These are phyloP conservation scores for Pyrenophora tritici-repentis DNA, from an alignment of 2,329 filamentous ascomycete genomes.

Conservation along the genomic window DNA sequence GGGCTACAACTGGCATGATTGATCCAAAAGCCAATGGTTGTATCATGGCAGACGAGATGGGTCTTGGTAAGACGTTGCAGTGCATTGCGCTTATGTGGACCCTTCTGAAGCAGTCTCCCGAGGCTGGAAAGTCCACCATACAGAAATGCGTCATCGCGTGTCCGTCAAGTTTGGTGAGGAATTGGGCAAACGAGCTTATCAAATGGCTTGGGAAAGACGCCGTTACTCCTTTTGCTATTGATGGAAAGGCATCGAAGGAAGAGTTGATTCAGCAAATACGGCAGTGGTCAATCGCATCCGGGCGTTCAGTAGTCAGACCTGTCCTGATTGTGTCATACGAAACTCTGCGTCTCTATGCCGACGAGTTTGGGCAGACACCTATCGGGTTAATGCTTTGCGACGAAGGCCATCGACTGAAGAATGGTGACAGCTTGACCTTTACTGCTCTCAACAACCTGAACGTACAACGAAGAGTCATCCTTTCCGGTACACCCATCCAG, in stretches of 20 bases:
- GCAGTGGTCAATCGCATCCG: slow-evolving; percentile 91
- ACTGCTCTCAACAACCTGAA: slow-evolving; percentile 87
- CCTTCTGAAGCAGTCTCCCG: slow-evolving; percentile 89
- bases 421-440: slow-evolving; percentile 94
- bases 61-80: slow-evolving; percentile 93
- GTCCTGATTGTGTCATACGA: slow-evolving; percentile 99
- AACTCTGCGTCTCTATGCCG: slow-evolving; percentile 86
- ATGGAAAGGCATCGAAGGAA: slow-evolving; percentile 94
- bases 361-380: slow-evolving; percentile 84
- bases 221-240: slow-evolving; percentile 90
- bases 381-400: slow-evolving; percentile 95
- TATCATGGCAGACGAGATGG: slow-evolving; percentile 99
- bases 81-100: slow-evolving; percentile 98
- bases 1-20: slow-evolving; percentile 91
- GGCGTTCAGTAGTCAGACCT: slow-evolving; percentile 85
- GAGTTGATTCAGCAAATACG: slow-evolving; percentile 87
- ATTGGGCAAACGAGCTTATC: slow-evolving; percentile 95
- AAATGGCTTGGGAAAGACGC: slow-evolving; percentile 97
- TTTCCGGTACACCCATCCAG: slow-evolving; percentile 96
- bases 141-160: slow-evolving; percentile 97
- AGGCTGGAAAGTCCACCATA: slow-evolving; percentile 91
- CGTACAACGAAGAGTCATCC: slow-evolving; percentile 86
- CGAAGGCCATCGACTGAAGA: slow-evolving; percentile 95
- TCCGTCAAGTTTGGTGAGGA: slow-evolving; percentile 92
- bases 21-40: slow-evolving; percentile 93